Percentiles rank a stretch among this genome's conserved stretches.
These are phyloP conservation scores for Plasmodium billcollinsi DNA, from an alignment of 169 alveolate species.

Conservation along the genomic window DNA sequence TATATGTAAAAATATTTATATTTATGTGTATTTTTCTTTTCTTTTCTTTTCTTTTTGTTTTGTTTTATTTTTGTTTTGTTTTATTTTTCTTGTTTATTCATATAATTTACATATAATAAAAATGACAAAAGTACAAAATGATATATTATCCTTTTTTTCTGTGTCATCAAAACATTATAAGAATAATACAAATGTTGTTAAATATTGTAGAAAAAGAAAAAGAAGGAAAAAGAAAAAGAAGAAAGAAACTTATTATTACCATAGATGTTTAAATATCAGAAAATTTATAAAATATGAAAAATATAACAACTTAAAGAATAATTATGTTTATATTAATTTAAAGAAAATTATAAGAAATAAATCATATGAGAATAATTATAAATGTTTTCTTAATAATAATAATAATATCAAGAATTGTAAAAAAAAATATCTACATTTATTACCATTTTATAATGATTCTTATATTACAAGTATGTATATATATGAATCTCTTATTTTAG, in stretches of 20 bases:
- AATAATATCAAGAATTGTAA: neutral
- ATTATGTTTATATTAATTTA: constrained; percentile 48
- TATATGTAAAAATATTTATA: too few relatives aligned
- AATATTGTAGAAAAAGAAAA: neutral
- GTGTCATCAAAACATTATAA: neutral
- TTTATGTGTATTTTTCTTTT: too few relatives aligned
- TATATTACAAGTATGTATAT: constrained; percentile 37
- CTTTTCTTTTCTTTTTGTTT: too few relatives aligned
- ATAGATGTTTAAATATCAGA: constrained; percentile 50
- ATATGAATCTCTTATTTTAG: constrained; percentile 37
- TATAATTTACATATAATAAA: neutral
- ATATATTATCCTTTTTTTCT: neutral
- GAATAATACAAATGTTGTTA: neutral
- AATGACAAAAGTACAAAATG: constrained; percentile 31
- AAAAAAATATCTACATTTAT: neutral
- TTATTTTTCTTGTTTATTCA: too few relatives aligned
- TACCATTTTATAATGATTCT: constrained; percentile 10
- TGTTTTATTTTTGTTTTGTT: too few relatives aligned
- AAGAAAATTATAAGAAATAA: constrained; percentile 16
- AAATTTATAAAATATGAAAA: constrained; percentile 29
- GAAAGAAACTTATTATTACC: constrained; percentile 15
- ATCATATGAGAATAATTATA: constrained; percentile 7
- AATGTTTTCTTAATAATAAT: neutral
- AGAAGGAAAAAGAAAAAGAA: constrained; percentile 50
- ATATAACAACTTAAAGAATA: constrained; percentile 31